Evolutionary conservation across 345 rosid genomes (phyloP), one percentile per base, ranked within the genome.

Genomic region (Salix viminalis): DNA sequence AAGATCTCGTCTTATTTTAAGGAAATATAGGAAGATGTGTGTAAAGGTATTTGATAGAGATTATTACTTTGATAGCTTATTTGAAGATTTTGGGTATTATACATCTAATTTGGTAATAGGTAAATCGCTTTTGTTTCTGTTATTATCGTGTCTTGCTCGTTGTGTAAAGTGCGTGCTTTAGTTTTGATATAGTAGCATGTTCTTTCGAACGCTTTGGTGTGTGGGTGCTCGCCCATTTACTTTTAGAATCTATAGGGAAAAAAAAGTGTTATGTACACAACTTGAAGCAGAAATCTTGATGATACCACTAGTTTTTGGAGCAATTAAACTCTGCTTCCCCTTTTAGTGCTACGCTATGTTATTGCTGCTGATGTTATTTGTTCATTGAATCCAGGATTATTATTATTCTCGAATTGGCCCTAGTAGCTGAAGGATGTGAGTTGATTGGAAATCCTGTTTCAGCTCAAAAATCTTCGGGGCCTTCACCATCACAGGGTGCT

Each of bases 351-450:
- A 32, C 73, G 69, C 8, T 67, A 77, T 36, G n/a, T 71, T 76
- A 32, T 48, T 71, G 75, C 58, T 74, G 68, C 54, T 71, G 32
- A 70, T 10, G 21, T 67, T 58, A 7, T 76, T 4, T 73, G 60
- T 72, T 48, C 10, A 14, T 23, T 61, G 67, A 36, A 66, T 30
- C 64, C 90, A 94, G 98, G 92, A 85, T 94, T 84, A 87, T 94
- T 71, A 80, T 92, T 39, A 81, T 92, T 70, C 72, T 88, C 71
- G 85, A 89, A 41, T 37, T 94, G 91, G 92, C 85, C 9, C 86
- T 94, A 42, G 26, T 90, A 34, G 46, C 54, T 44, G 86, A 81
- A 80, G 86, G 80, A 66, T 85, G 75, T 65, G 81, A 83, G 75
- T 71, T 83, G 6, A 88, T 92, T 83, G 91, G 94, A 52, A 81